Conservation (phyloP, 192 early-diverging fungal species). For the Podila epicladia region DNA sequence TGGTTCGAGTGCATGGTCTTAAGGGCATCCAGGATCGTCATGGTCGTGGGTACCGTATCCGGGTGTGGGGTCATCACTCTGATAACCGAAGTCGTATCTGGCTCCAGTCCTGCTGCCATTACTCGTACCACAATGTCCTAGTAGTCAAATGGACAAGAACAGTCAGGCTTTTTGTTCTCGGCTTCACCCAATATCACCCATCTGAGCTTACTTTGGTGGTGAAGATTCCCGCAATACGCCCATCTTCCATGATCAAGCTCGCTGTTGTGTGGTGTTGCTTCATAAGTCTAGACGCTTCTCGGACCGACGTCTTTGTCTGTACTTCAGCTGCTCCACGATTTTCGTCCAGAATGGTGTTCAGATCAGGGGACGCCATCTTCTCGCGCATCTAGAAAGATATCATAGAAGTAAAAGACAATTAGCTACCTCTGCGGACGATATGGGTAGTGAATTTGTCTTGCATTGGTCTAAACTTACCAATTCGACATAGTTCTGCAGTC, state of each 20-base stretch:
- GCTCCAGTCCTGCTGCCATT: constrained; percentile 81
- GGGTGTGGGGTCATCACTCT: constrained; percentile 93
- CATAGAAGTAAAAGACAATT: background rate
- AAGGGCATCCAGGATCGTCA: constrained; percentile 76
- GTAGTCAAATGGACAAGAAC: background rate
- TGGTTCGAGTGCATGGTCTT: constrained; percentile 81
- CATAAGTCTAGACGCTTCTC: constrained; percentile 75
- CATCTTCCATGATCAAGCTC: constrained; percentile 71
- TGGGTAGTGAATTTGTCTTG: too few relatives aligned
- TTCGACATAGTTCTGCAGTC: constrained; percentile 27
- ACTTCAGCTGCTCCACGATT: constrained; percentile 63
- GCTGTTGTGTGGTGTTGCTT: constrained; percentile 73
- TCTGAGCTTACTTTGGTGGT: constrained; percentile 39
- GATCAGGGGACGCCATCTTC: constrained; percentile 88
- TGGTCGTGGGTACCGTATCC: constrained; percentile 69
- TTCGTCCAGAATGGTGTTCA: constrained; percentile 78
- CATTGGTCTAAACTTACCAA: constrained; percentile 1
- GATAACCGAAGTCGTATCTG: constrained; percentile 87
- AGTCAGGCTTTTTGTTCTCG: too few relatives aligned
- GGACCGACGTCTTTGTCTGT: constrained; percentile 64
- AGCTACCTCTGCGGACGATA: background rate
- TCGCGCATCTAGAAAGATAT: constrained; percentile 60
- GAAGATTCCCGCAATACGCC: constrained; percentile 78
- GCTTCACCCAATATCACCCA: too few relatives aligned
- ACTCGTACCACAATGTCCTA: constrained; percentile 81